Base-by-base conservation (phyloP, 2,329 filamentous ascomycete species). In the Hypoxylon sp. region DNA sequence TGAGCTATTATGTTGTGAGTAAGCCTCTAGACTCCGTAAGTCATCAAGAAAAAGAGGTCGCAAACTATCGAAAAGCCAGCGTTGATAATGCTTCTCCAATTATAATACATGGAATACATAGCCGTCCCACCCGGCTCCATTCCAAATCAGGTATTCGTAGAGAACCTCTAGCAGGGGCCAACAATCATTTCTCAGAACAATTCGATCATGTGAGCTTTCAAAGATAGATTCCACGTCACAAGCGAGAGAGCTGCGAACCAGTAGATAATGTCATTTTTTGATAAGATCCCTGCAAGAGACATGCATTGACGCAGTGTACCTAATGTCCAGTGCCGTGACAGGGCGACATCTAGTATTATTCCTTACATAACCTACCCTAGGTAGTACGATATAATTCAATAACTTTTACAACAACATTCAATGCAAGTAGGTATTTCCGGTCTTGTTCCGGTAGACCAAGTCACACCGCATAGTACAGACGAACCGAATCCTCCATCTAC, bases 161-260 rank as follows among this genome's bases (percentile, higher is more conserved):
- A 52, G 29, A 13, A 17, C 11, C 42, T 13, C n/a, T n/a, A 6
- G 22, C 6, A 42, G 53, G 61, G 52, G 66, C 42, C 31, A 69
- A 53, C 46, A 53, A 54, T 65, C 52, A 54, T 26, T 54, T 50
- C 52, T 58, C 39, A 65, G 50, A 37, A 59, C 24, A 58, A 60
- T 60, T 44, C 50, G 33, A 50, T 69, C 67, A 70, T 70, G 63
- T 70, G 67, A 69, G 19, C 59, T 31, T 33, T 39, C 31, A 61
- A 9, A 60, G 50, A 52, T 35, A 59, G 51, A 54, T 64, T 60
- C 67, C 67, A 70, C 67, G 67, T 70, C 67, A 67, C 67, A 64
- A 48, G 55, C 59, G 58, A 50, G 44, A 33, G 26, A 48, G 44
- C 24, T 59, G 35, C 31, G 46, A 53, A 17, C 60, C 60, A 62